A percentile compares a stretch with the other conserved stretches of the same genome.
These are phyloP conservation scores for Cornus florida DNA, from an alignment of 148 eudicot genomes.

Conservation along the genomic window DNA sequence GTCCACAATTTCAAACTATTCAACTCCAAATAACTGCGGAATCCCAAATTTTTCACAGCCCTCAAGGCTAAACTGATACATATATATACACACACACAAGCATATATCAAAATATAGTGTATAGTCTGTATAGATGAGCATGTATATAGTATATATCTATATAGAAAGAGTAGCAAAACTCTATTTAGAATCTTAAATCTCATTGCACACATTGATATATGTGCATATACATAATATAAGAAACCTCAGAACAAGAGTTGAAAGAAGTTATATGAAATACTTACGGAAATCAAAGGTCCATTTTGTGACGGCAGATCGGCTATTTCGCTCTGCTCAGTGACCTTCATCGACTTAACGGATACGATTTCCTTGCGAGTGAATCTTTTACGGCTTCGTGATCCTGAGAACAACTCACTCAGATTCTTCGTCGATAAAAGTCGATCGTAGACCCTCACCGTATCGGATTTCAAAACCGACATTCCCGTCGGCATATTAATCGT, in stretches of 20 bases:
- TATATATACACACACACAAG: too few relatives aligned
- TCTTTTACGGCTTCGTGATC: constrained; percentile 10
- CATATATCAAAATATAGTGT: background rate
- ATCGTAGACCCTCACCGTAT: constrained; percentile 21
- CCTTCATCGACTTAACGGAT: constrained; percentile 43
- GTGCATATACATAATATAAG: background rate
- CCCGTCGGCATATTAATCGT: constrained; percentile 40
- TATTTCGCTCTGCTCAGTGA: constrained; percentile 24
- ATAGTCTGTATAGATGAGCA: too few relatives aligned
- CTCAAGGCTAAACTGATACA: background rate
- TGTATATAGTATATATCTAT: too few relatives aligned
- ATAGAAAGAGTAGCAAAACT: background rate
- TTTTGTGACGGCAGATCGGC: constrained; percentile 30
- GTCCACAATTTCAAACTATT: background rate
- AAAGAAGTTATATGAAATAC: background rate
- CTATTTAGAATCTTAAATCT: too few relatives aligned
- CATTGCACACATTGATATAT: background rate
- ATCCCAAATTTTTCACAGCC: background rate
- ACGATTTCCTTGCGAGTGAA: constrained; percentile 24
- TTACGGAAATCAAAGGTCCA: constrained; percentile 45
- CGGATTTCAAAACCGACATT: constrained; percentile 31
- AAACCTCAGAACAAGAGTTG: background rate
- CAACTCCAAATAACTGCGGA: background rate
- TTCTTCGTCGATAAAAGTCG: constrained; percentile 34
- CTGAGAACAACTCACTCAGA: constrained; percentile 23